A percentile compares a stretch with the other conserved stretches of the same genome.
Evolutionary conservation across 257 asterid species (phyloP).

Genomic region (Solanum gandarillasii): DNA sequence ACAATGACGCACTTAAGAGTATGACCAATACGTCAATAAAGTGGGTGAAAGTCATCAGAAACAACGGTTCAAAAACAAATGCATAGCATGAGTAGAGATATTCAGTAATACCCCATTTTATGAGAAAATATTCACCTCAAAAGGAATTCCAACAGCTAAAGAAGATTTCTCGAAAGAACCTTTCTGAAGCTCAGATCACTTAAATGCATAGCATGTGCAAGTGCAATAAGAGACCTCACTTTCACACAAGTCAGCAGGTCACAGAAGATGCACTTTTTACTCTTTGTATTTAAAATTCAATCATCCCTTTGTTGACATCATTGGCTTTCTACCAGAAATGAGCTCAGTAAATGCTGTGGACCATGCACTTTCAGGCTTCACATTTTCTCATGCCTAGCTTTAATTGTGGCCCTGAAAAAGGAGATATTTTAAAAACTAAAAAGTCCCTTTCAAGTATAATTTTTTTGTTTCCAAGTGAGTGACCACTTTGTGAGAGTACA

Average conservation of each 20-base stretch:
- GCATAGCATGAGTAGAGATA: not conserved
- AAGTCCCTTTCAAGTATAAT: not conserved
- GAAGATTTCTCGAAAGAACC: not conserved
- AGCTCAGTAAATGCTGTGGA: constrained; percentile 25
- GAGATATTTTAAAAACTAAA: not conserved
- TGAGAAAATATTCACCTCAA: not conserved
- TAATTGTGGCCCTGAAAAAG: constrained; percentile 14
- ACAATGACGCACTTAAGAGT: not conserved
- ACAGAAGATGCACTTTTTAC: not conserved
- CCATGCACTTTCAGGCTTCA: constrained; percentile 6
- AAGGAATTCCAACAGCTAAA: not conserved
- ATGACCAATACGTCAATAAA: not conserved
- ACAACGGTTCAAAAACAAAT: not conserved
- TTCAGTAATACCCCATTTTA: not conserved
- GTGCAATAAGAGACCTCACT: constrained; percentile 7
- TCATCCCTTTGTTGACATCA: constrained; percentile 12
- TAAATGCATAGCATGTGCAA: constrained; percentile 41
- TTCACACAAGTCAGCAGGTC: not conserved
- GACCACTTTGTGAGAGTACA: constrained; percentile 8
- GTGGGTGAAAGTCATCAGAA: not conserved
- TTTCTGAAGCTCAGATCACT: not conserved
- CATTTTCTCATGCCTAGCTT: not conserved
- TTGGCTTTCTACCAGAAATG: not conserved
- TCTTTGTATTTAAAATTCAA: not conserved
- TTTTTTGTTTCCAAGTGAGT: constrained; percentile 13